Percentiles rank a stretch among this genome's conserved stretches.
These are phyloP conservation scores for Russula virescens DNA, from an alignment of 768 basidiomycete genomes.

Conservation along the genomic window DNA sequence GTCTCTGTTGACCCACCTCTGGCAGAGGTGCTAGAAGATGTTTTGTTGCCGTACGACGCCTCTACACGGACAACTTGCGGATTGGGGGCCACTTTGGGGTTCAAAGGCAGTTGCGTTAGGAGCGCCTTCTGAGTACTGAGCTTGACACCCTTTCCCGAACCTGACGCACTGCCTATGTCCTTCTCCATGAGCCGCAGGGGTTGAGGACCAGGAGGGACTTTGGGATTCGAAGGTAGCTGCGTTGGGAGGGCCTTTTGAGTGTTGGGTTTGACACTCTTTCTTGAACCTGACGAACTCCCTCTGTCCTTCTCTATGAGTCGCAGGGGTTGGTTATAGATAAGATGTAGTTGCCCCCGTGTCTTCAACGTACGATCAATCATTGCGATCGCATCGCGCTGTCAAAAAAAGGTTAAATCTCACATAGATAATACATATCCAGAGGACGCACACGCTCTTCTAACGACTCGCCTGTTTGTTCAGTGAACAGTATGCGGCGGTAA, in stretches of 20 bases:
- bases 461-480: slow-evolving; percentile 60
- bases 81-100: too few relatives aligned
- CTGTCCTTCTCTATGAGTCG: slow-evolving; percentile 39
- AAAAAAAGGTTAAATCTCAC: slow-evolving; percentile 13
- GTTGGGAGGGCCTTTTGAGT: neutral
- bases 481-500: slow-evolving; percentile 61
- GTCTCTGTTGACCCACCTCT: neutral
- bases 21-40: neutral
- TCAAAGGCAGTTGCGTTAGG: neutral
- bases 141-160: slow-evolving; percentile 1
- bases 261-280: neutral
- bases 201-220: slow-evolving; percentile 35
- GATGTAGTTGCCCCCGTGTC: slow-evolving; percentile 46
- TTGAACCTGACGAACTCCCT: slow-evolving; percentile 16
- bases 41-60: too few relatives aligned
- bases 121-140: neutral
- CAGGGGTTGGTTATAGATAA: slow-evolving; percentile 62
- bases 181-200: slow-evolving; percentile 51
- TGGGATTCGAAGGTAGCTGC: neutral
- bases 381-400: slow-evolving; percentile 56
- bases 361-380: slow-evolving; percentile 64
- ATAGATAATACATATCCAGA: neutral
- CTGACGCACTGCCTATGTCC: slow-evolving; percentile 16
- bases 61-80: neutral
- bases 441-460: slow-evolving; percentile 54